Base-by-base conservation (phyloP, 2,329 filamentous ascomycete species). In the Claviceps paspali region DNA sequence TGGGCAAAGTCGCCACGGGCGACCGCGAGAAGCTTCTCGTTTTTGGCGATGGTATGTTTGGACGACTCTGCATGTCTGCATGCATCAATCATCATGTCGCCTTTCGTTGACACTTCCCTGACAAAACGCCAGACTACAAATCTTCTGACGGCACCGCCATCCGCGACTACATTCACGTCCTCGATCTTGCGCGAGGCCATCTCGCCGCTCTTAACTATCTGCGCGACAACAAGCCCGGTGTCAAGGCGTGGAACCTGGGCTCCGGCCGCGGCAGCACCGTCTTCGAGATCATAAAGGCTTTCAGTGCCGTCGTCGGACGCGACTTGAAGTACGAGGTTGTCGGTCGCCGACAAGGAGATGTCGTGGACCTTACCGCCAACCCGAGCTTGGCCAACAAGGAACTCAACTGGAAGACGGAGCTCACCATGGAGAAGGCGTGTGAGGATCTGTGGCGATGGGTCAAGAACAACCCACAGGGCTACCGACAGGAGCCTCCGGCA, bases 381-480 rank as follows among this genome's bases (percentile, higher is more conserved):
- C 83, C 91, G 10, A 71, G 73, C 3, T 74, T 85, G 27, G 91
- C 91, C 36, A 93, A 93, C 62, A 65, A 75, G 56, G 91, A 98
- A 65, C 71, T 98, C 38, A 68, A 76, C 45, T 98, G 91, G 91
- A 87, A 87, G 68, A 87, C 91, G 1, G 74, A 92, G 64, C 69
- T 81, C 41, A 87, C 82, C 15, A 76, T 98, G 56, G 88, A 96
- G 64, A 77, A 94, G 58, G 87, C 88, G 19, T 98, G 91, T 58
- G 76, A 79, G 49, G 86, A 98, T 60, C 69, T 98, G 47, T 98
- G 91, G 91, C 79, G 77, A 53, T 98, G 91, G 91, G 93, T 92
- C 12, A 71, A 81, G 64, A 96, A 95, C 64, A 96, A 96, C 65
- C 91, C 91, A 18, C 77, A 87, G 63, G 91, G 91, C 17, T 96